phyloP scores from a whole-genome alignment of 1,284 basidiomycete genomes.

The Cryptococcus sp. region DNA sequence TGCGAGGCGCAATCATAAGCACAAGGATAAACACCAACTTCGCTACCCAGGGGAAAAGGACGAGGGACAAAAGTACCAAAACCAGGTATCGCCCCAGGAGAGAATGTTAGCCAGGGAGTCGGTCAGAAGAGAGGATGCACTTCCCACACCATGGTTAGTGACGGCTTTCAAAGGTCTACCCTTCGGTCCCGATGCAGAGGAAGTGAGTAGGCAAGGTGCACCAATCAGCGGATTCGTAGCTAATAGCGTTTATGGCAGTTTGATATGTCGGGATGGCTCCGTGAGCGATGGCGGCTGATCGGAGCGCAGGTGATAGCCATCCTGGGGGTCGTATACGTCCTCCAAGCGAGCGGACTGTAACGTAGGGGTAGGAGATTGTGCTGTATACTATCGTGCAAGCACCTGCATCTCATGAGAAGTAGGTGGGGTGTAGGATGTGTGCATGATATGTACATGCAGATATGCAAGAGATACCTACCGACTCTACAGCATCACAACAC shows the following conservation, averaged over 20 bases:
- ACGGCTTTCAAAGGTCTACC: constrained; percentile 22
- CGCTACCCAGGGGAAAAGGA: too few relatives aligned
- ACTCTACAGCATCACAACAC: constrained; percentile 49
- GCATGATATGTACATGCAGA: not conserved
- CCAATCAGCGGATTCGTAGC: too few relatives aligned
- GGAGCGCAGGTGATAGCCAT: constrained; percentile 17
- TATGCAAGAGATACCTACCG: not conserved
- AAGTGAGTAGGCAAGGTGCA: constrained; percentile 10
- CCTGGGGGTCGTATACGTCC: constrained; percentile 19
- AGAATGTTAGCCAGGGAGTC: too few relatives aligned
- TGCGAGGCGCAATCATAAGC: not conserved
- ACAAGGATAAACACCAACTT: not conserved
- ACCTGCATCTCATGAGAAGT: not conserved
- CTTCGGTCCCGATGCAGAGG: constrained; percentile 22
- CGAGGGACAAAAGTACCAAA: too few relatives aligned
- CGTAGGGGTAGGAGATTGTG: not conserved
- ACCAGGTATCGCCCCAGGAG: too few relatives aligned
- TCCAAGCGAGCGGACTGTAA: constrained; percentile 23
- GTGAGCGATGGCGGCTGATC: constrained; percentile 17
- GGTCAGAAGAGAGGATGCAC: not conserved
- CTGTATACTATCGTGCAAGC: not conserved
- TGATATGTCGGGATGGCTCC: constrained; percentile 11
- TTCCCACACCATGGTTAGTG: constrained; percentile 12
- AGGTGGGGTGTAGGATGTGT: not conserved
- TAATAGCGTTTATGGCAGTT: not conserved